Conservation (phyloP, 169 alveolate species). For the Besnoitia besnoiti region DNA sequence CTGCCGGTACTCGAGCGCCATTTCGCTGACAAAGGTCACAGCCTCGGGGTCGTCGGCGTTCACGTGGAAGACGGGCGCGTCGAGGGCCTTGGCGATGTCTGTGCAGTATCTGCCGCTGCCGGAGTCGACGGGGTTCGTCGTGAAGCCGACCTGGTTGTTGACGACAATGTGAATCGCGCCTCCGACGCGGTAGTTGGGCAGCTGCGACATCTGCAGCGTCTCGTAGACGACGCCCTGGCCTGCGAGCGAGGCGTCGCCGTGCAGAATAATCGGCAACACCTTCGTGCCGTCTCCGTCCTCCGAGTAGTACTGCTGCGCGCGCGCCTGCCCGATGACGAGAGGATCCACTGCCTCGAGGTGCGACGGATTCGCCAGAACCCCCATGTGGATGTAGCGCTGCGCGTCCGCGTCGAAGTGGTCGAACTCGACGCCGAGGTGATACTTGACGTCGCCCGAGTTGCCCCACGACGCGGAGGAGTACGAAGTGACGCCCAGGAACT, state of each 20-base stretch:
- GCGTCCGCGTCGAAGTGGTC: constrained; percentile 78
- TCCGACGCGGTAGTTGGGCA: constrained; percentile 82
- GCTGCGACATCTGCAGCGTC: constrained; percentile 89
- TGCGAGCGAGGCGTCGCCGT: constrained; percentile 96
- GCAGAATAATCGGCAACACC: constrained; percentile 89
- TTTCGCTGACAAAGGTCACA: constrained; percentile 86
- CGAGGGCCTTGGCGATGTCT: constrained; percentile 90
- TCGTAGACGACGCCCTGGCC: constrained; percentile 97
- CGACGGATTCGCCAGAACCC: constrained; percentile 92
- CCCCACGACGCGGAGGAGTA: constrained; percentile 77
- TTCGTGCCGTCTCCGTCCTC: constrained; percentile 67
- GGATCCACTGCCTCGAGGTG: constrained; percentile 95
- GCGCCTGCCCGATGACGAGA: constrained; percentile 89
- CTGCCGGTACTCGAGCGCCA: constrained; percentile 91
- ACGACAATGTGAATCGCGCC: constrained; percentile 79
- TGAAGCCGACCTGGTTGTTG: constrained; percentile 95
- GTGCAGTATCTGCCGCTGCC: constrained; percentile 91
- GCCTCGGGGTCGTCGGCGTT: constrained; percentile 94
- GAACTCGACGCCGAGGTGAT: constrained; percentile 90
- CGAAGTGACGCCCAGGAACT: constrained; percentile 82
- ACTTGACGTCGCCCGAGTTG: constrained; percentile 93
- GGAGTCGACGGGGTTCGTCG: constrained; percentile 92
- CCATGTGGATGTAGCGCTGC: constrained; percentile 78
- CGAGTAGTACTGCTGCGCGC: constrained; percentile 88
- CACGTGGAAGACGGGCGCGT: constrained; percentile 94